Base-by-base conservation (phyloP, 2,329 filamentous ascomycete species). In the Aspergillus fumigatus region DNA sequence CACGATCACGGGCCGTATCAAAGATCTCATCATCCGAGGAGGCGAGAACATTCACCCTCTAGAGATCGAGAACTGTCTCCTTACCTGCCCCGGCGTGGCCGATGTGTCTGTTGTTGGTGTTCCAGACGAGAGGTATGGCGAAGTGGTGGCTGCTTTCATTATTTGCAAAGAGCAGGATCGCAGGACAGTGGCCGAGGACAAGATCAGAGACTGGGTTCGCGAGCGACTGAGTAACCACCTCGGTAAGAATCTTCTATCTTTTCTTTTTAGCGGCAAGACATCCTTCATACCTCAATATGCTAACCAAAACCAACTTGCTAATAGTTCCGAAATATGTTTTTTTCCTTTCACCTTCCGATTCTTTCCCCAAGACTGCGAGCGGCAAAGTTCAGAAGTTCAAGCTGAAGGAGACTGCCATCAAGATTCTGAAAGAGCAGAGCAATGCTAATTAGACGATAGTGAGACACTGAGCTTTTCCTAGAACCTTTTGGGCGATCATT, bases 351-450 rank as follows among this genome's bases (percentile, higher is more conserved):
- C 64, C 67, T 5, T 62, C 64, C 0, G 81, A 87, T 0, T 84
- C 86, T n/a, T 95, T 90, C 70, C 93, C 93, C 21, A 97, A 96
- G 82, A 99, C 94, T 38, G 89, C 92, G 5, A 96, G 91, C 71
- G 93, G 93, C 25, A 99, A 99, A 83, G 92, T 97, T 55, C 91
- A 96, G 77, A 97, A 97, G 77, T 97, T 89, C 71, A 93, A 88
- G 77, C 73, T 97, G 66, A 83, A 84, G 67, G 88, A 92, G 17
- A 77, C 82, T 67, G 92, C 84, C 0, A 68, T 82, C 41, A 65
- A 76, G 62, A 61, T 83, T 53, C 59, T 85, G 49, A 72, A 69
- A 32, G 71, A 78, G 25, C 48, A 43, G 10, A 45, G 45, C 51
- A 35, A 40, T 23, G 21, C 50, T 51, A 14, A 50, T 38, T 51